Base-by-base conservation (phyloP, 2,329 filamentous ascomycete genomes). In the Botrytis cinerea region DNA sequence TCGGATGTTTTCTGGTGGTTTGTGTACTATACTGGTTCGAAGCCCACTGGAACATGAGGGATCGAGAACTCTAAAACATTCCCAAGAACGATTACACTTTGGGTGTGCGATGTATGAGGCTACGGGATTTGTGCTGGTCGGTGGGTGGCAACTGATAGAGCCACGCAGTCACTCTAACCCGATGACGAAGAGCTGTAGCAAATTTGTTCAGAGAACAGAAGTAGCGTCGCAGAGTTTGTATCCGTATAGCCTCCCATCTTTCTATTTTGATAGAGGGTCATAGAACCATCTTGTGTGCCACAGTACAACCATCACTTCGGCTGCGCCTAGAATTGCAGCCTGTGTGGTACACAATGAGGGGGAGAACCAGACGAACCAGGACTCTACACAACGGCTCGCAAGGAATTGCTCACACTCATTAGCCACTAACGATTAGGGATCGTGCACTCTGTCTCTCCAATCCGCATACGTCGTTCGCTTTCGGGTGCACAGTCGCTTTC, bases 91-190 rank as follows among this genome's bases (percentile, higher is more conserved):
- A 43, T 40, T 43, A 40, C 51, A 57, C 51, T 28, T 57, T 28
- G 51, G 51, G 51, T 57, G 51, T 57, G 51, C n/a, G 18, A 32
- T 57, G n/a, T 28, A 32, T 57, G 51, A 57, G 16, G 51, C n/a
- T 32, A 57, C 32, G 51, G 45, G n/a, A 20, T 14, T 45, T 25
- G 32, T 20, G 32, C 32, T 38, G 46, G 46, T 28, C 51, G n/a
- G 16, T 45, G 43, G 43, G 14, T 66, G 63, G 63, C 32, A 67
- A 40, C n/a, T 45, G 61, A 45, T 63, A 28, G 43, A 43, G 18
- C 43, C 25, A 28, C 51, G 63, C n/a, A 67, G 63, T 67, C 64
- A 40, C 64, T 67, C 16, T 40, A 40, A n/a, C 6, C 35, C 48
- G 18, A 57, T 12, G 9, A 43, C 18, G 25, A 25, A 43, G 48